Evolutionary conservation across 106 monocot species (phyloP).

Genomic region (Dioscorea alata): DNA sequence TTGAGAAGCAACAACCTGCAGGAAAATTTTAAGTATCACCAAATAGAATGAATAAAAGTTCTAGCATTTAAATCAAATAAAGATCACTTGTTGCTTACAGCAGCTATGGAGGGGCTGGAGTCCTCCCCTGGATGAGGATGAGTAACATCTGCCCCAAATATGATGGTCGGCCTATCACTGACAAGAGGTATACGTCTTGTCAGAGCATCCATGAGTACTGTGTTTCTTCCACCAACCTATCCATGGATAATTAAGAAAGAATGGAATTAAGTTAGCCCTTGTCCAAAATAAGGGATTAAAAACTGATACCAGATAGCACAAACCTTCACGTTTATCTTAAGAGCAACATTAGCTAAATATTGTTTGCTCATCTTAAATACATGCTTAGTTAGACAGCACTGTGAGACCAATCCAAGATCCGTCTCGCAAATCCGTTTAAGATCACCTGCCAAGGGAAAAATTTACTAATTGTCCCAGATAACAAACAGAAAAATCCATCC

Average conservation of each 20-base stretch:
- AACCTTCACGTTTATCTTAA: constrained; percentile 98
- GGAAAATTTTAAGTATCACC: background rate
- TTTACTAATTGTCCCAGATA: too few species aligned
- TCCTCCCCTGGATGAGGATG: constrained; percentile 99
- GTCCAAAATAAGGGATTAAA: background rate
- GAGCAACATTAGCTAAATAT: constrained; percentile 95
- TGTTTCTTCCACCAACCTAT: constrained; percentile 96
- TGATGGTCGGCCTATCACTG: constrained; percentile 85
- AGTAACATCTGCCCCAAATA: constrained; percentile 99
- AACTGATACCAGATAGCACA: background rate
- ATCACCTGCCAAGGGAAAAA: constrained; percentile 42
- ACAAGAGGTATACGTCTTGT: constrained; percentile 73
- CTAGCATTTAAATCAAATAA: too few species aligned
- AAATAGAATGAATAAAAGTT: background rate
- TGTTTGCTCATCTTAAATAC: constrained; percentile 84
- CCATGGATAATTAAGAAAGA: background rate
- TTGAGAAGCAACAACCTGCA: constrained; percentile 95
- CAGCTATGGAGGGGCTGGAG: constrained; percentile 94
- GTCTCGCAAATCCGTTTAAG: constrained; percentile 97
- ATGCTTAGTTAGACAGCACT: constrained; percentile 94
- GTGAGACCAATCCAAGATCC: constrained; percentile 89
- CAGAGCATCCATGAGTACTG: constrained; percentile 87
- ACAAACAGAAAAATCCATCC: too few species aligned
- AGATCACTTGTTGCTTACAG: constrained; percentile 36
- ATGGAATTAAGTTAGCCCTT: background rate